Base-by-base conservation (phyloP, 768 basidiomycete genomes). In the Daedaleopsis nitida region DNA sequence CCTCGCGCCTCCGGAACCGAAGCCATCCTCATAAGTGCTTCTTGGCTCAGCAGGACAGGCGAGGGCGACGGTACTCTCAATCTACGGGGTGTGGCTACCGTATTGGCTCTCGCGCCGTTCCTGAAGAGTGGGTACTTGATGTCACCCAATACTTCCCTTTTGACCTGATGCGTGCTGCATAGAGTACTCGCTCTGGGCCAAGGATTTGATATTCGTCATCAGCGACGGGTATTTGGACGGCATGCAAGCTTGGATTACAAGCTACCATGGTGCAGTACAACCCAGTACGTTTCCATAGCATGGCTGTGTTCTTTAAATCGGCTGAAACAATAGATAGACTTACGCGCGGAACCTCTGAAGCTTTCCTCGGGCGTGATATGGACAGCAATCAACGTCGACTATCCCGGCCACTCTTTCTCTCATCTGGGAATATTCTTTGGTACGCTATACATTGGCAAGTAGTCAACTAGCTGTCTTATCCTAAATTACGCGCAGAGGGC, bases 391-490 rank as follows among this genome's bases (percentile, higher is more conserved):
- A 91, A 91, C 66, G 85, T 99, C 45, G 97, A 98, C 72, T 98
- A 98, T 73, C 93, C 95, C 0, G 92, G 94, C 0, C 96, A 99
- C 74, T 98, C 96, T 0, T 96, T 98, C 75, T 94, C 91, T 11
- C 93, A 98, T 70, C 80, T 98, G 2, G 96, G 97, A n/a, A 76
- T 98, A 11, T 98, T 94, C 76, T 92, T 89, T 73, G 96, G 96
- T 94, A 17, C 57, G 87, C 43, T 55, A 42, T 35, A 47, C 16
- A 13, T 32, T 42, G 5, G 11, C 17, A 13, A 17, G 39, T 10
- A 39, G 16, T 47, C 44, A 42, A 12, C 47, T 52, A 52, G 16
- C 55, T 60, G n/a, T 7, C 27, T 32, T 32, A 32, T 32, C 27
- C 27, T 32, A 32, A 32, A 55, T 12, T 44, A 13, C 16, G 16